Base-by-base conservation (phyloP, 371 early-diverging fungal species). In the Mucor velutinosus region DNA sequence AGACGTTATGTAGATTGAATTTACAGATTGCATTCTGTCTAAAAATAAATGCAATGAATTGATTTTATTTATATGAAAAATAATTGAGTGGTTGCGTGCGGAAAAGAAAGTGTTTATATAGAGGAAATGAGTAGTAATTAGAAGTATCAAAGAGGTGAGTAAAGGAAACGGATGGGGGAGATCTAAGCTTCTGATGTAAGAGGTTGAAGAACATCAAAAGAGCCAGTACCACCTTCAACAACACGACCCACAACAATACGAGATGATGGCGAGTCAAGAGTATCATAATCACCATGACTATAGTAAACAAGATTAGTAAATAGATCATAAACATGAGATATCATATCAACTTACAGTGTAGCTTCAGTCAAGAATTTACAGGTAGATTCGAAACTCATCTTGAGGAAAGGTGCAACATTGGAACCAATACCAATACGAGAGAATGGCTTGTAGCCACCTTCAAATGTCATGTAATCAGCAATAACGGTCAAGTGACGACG, bases 381-480 rank as follows among this genome's bases (percentile, higher is more conserved):
- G 11, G 99, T 97, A 37, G 96, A 94, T 74, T 99, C 99, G 79
- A 93, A 99, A 74, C 92, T 91, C 99, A 99, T 98, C 83, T 98
- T 95, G 37, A 94, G 85, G 81, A 99, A 96, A 10, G 99, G 99
- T 32, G 95, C 89, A 10, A 95, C 90, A 70, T 93, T 96, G 19
- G 95, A 92, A 43, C 86, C 88, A 78, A 99, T 94, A 74, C 97
- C 96, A 68, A 92, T 92, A 55, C 98, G 92, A 85, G 95, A 97
- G 87, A 98, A 97, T 19, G 99, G 94, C 73, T 96, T 97, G 86
- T 94, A 98, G 5, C 94, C 97, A 65, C 99, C 99, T 81, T 97
- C 97, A 75, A 94, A 96, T 0, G 99, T 99, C 99, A 99, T 99
- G 81, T 98, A 99, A 76, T 99, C 99, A 43, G 99, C 98, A 78